A percentile compares a stretch with the other conserved stretches of the same genome.
Evolutionary conservation across 2,329 filamentous ascomycete genomes (phyloP).

Genomic region (Colletotrichum liaoningense): DNA sequence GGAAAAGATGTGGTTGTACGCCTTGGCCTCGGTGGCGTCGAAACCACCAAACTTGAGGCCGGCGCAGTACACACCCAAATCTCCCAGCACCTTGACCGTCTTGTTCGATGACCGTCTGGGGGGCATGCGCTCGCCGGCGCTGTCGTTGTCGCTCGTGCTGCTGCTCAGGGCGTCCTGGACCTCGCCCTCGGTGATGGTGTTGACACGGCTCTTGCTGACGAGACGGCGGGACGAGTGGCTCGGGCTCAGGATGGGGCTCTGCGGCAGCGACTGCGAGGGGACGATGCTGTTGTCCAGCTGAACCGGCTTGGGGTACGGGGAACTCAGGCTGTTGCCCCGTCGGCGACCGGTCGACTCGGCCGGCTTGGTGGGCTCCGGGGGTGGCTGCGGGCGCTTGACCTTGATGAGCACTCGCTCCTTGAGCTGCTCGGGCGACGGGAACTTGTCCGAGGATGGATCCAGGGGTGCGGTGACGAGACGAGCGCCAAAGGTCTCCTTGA

Average conservation of each 20-base stretch:
- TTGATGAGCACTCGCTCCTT: slow-evolving; percentile 90
- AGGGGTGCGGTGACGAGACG: slow-evolving; percentile 82
- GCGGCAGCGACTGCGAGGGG: slow-evolving; percentile 62
- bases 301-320: slow-evolving; percentile 75
- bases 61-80: slow-evolving; percentile 82
- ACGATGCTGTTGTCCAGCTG: slow-evolving; percentile 68
- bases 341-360: slow-evolving; percentile 57
- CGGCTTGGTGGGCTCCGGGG: slow-evolving; percentile 49
- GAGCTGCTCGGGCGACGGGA: slow-evolving; percentile 89
- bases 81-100: slow-evolving; percentile 84
- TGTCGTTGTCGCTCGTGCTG: slow-evolving; percentile 85
- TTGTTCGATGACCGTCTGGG: slow-evolving; percentile 79
- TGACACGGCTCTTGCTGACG: slow-evolving; percentile 63
- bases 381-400: slow-evolving; percentile 77
- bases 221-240: slow-evolving; percentile 62
- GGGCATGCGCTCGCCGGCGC: slow-evolving; percentile 67
- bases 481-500: slow-evolving; percentile 85
- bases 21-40: slow-evolving; percentile 80
- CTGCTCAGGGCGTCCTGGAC: slow-evolving; percentile 67
- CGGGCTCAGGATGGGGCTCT: slow-evolving; percentile 65
- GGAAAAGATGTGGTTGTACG: slow-evolving; percentile 94
- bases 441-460: slow-evolving; percentile 71
- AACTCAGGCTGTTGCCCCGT: slow-evolving; percentile 80
- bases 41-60: slow-evolving; percentile 88
- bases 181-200: slow-evolving; percentile 67